These are phyloP conservation scores for Sedum album DNA, from an alignment of 164 flowering plant species.

Conservation along the genomic window DNA sequence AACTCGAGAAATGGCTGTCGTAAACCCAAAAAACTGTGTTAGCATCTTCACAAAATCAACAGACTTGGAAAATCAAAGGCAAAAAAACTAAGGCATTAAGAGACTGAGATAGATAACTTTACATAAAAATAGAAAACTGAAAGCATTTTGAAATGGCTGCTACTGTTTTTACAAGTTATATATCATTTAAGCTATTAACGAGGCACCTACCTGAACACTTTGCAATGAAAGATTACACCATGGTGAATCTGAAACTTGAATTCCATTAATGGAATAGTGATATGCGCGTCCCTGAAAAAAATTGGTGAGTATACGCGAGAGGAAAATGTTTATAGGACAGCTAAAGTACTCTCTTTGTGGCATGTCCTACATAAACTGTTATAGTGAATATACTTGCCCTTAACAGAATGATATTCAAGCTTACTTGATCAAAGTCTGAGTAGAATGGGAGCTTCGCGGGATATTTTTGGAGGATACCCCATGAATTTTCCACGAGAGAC, in stretches of 20 bases:
- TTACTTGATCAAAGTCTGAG: conserved; percentile 90
- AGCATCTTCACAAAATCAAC: background rate
- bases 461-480: conserved; percentile 57
- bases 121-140: no score
- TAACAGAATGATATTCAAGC: background rate
- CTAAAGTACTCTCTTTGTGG: no score
- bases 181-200: no score
- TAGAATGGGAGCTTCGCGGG: conserved; percentile 68
- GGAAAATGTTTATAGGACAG: no score
- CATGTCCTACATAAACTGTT: no score
- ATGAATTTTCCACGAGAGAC: conserved; percentile 78
- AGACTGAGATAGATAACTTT: background rate
- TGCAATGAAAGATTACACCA: conserved; percentile 80
- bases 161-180: no score
- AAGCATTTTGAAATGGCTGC: no score
- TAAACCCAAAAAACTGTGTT: background rate
- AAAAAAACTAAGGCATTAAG: background rate
- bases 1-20: background rate
- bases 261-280: conserved; percentile 56
- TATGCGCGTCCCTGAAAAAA: conserved; percentile 62
- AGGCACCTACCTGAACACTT: conserved; percentile 64
- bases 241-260: conserved; percentile 29
- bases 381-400: background rate
- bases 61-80: background rate
- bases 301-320: background rate